A percentile compares a stretch with the other conserved stretches of the same genome.
These are phyloP conservation scores for Cryptosporidium ubiquitum DNA, from an alignment of 169 alveolate species.

Conservation along the genomic window DNA sequence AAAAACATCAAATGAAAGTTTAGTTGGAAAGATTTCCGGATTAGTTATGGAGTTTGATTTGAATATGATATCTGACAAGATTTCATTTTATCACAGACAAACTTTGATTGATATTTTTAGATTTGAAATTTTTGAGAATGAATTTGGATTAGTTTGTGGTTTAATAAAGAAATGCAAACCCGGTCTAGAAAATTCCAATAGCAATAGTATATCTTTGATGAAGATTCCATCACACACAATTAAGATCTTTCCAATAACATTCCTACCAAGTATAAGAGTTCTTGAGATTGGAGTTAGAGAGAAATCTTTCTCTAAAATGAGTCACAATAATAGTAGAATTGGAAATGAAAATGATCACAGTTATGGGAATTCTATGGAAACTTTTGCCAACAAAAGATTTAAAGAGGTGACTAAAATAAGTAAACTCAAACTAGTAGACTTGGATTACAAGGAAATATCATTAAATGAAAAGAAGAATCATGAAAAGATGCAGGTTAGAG, in stretches of 20 bases:
- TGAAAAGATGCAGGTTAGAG: neutral
- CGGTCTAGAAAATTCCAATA: neutral
- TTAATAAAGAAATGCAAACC: neutral
- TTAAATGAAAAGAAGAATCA: neutral
- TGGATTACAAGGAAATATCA: neutral
- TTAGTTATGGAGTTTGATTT: conserved; percentile 1
- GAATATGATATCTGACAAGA: conserved; percentile 39
- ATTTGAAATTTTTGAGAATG: neutral
- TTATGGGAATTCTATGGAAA: neutral
- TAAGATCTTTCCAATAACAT: neutral
- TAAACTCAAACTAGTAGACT: conserved; percentile 6
- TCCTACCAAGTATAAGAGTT: conserved; percentile 22
- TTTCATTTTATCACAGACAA: conserved; percentile 38
- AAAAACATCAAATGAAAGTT: neutral
- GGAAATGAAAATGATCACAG: neutral
- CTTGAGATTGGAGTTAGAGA: neutral
- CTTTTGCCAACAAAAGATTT: neutral
- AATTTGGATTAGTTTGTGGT: conserved; percentile 19
- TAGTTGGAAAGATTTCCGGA: conserved; percentile 29
- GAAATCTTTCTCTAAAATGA: neutral
- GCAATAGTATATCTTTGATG: neutral
- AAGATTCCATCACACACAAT: conserved; percentile 7
- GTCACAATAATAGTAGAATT: neutral
- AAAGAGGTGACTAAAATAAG: neutral
- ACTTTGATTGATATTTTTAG: neutral